Evolutionary conservation across 1,139 yeast genomes (phyloP).

Genomic region (Protomyces gravidus): DNA sequence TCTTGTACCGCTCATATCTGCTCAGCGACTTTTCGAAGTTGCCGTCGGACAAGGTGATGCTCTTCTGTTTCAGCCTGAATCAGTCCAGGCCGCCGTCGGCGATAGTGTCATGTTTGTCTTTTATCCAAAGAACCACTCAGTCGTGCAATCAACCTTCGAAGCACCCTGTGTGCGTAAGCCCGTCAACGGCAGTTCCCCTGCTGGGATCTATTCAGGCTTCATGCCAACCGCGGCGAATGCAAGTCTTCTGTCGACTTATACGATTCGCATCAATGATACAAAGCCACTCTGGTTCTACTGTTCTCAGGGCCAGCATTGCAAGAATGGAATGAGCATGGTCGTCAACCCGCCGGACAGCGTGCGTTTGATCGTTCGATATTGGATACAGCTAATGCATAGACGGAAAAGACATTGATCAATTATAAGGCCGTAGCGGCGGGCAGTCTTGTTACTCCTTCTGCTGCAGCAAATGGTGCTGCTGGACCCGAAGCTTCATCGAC

Average conservation of each 20-base stretch:
- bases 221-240: slow-evolving; percentile 17
- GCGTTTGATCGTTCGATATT: too few species aligned
- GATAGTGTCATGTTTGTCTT: slow-evolving; percentile 33
- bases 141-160: slow-evolving; percentile 33
- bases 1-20: not conserved
- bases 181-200: slow-evolving; percentile 4
- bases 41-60: slow-evolving; percentile 27
- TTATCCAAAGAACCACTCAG: slow-evolving; percentile 33
- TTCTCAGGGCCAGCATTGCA: slow-evolving; percentile 34
- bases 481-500: too few species aligned
- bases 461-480: not conserved
- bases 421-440: not conserved
- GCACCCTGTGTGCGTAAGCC: slow-evolving; percentile 33
- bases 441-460: not conserved
- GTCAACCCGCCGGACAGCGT: slow-evolving; percentile 31
- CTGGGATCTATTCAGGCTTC: slow-evolving; percentile 33
- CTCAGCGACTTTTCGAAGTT: slow-evolving; percentile 13
- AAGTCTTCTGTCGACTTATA: slow-evolving; percentile 28
- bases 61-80: slow-evolving; percentile 31
- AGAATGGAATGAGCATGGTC: slow-evolving; percentile 35
- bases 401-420: not conserved
- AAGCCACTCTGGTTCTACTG: slow-evolving; percentile 36
- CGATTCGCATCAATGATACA: slow-evolving; percentile 32
- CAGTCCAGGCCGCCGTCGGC: slow-evolving; percentile 33
- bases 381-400: not conserved